phyloP scores from a whole-genome alignment of 257 asterid species.

The Anisodus acutangulus region DNA sequence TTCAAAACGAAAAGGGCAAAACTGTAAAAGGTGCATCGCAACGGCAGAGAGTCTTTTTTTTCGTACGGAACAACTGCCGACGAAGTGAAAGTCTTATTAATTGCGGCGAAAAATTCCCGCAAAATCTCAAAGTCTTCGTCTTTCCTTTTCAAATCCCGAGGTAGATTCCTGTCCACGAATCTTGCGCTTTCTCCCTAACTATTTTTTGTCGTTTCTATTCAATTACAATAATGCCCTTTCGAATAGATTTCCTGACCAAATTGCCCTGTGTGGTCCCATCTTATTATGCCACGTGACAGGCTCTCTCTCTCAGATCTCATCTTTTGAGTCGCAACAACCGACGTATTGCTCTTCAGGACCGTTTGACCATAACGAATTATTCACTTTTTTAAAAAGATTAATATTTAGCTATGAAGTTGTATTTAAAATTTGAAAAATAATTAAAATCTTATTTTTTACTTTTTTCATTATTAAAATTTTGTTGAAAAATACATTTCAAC shows the following conservation, averaged over 20 bases:
- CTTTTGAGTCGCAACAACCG: neutral
- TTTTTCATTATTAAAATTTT: no score
- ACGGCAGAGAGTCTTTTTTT: neutral
- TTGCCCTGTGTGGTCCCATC: neutral
- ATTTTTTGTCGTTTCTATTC: neutral
- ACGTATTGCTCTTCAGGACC: neutral
- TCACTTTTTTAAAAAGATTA: no score
- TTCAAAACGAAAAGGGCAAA: neutral
- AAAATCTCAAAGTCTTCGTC: constrained; percentile 3
- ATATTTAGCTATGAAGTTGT: no score
- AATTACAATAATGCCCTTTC: neutral
- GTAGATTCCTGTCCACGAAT: constrained; percentile 40
- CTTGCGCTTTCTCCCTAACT: constrained; percentile 3
- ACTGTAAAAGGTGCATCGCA: neutral
- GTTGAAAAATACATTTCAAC: no score
- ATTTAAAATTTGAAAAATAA: no score
- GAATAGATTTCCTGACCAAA: neutral
- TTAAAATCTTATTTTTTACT: no score
- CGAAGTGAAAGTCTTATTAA: no score
- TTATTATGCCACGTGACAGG: neutral
- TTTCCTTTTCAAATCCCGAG: constrained; percentile 40
- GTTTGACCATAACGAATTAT: no score
- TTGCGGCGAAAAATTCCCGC: constrained; percentile 23
- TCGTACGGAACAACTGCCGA: neutral
- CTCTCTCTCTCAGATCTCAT: neutral